These are phyloP conservation scores for Cladosporium sp. DNA, from an alignment of 2,329 filamentous ascomycete genomes.

Conservation along the genomic window DNA sequence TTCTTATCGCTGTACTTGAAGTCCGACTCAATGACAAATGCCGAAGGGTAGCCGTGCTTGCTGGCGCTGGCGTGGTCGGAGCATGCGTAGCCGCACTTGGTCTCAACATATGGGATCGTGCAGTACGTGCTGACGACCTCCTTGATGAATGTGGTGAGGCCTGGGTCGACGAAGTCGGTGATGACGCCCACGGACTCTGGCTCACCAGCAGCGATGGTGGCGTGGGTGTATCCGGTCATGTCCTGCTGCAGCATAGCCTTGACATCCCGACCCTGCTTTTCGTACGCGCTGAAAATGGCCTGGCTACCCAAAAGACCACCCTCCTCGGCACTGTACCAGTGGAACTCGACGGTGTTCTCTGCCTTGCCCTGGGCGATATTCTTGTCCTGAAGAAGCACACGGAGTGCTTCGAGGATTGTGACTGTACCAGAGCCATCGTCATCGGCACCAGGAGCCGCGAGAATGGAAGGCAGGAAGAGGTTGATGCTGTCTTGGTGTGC, in stretches of 20 bases:
- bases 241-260: slow-evolving; percentile 98
- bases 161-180: slow-evolving; percentile 80
- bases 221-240: slow-evolving; percentile 88
- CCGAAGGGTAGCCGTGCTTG: slow-evolving; percentile 69
- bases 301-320: slow-evolving; percentile 83
- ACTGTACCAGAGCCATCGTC: slow-evolving; percentile 70
- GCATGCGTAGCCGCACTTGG: slow-evolving; percentile 84
- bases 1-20: slow-evolving; percentile 62
- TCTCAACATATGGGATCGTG: slow-evolving; percentile 78
- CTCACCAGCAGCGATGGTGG: slow-evolving; percentile 75
- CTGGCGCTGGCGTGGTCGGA: slow-evolving; percentile 70
- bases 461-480: slow-evolving; percentile 76
- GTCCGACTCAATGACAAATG: slow-evolving; percentile 71
- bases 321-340: slow-evolving; percentile 93
- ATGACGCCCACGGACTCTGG: slow-evolving; percentile 88
- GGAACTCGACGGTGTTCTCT: slow-evolving; percentile 87
- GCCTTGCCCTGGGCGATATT: slow-evolving; percentile 65
- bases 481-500: slow-evolving; percentile 89
- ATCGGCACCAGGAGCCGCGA: slow-evolving; percentile 88
- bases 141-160: slow-evolving; percentile 86
- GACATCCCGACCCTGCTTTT: slow-evolving; percentile 66
- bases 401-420: slow-evolving; percentile 87
- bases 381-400: slow-evolving; percentile 67
- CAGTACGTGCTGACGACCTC: slow-evolving; percentile 83
- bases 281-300: slow-evolving; percentile 80